Evolutionary conservation across 2,329 filamentous ascomycete genomes (phyloP), one percentile per base, ranked within the genome.

Genomic region (Setomelanomma holmii): DNA sequence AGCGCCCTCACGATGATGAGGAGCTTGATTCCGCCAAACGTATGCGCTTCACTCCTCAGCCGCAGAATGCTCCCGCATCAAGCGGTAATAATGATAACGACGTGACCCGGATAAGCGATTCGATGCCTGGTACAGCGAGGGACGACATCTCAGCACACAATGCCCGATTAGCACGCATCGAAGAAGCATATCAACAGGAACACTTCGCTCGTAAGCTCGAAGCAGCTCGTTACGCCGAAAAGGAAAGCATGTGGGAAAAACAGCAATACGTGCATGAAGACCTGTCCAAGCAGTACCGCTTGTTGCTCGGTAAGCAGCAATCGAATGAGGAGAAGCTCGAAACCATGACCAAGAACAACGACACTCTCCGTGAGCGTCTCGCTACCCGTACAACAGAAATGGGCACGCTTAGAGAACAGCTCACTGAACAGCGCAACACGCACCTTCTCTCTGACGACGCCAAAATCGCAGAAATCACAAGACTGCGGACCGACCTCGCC

Each of bases 91-190:
- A 60, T 3, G 51, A 56, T 8, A 48, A 55, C 27, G 74, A 77
- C 5, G 55, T 74, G 19, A 77, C 75, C 1, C 75, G 73, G 21
- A 63, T 78, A 41, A 80, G 75, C 49, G 76, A 79, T 54, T 79
- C 77, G 0, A 65, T 77, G 48, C 69, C 68, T 7, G 65, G 68
- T 10, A 68, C 67, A 5, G 60, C 62, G 19, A 49, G 34, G 8
- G 41, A 45, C 5, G 53, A 62, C 19, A 30, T 44, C 12, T 27
- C 54, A 22, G 46, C 38, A 5, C 49, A 67, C 3, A 55, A 39
- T 14, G 44, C 47, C 19, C 48, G 49, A n/a, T 40, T 68, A 10
- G 49, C 38, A 10, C 39, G 40, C 5, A 14, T 41, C 10, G 50
- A 58, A 16, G 35, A 50, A 30, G 40, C 47, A 5, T 49, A 52